A percentile compares a stretch with the other conserved stretches of the same genome.
Evolutionary conservation across 1,284 basidiomycete genomes (phyloP).

Genomic region (Ganoderma sinense): DNA sequence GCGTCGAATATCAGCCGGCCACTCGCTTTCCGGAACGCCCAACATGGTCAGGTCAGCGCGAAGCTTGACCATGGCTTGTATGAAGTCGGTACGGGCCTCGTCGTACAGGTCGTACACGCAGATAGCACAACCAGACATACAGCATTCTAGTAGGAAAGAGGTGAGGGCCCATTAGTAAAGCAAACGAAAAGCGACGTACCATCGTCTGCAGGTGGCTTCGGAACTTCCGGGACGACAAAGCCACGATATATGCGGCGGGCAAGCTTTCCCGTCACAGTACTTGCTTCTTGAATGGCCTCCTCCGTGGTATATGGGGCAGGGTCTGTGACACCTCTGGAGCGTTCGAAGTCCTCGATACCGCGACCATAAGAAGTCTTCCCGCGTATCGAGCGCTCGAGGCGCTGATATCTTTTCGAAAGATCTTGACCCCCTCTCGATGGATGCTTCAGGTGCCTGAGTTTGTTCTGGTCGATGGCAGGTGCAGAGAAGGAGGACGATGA

Average conservation of each 20-base stretch:
- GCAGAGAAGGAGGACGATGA: constrained; percentile 10
- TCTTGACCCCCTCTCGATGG: constrained; percentile 51
- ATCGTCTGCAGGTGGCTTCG: constrained; percentile 67
- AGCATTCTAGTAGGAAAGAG: constrained; percentile 68
- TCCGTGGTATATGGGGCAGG: constrained; percentile 17
- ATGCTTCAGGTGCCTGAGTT: constrained; percentile 27
- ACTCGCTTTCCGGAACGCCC: constrained; percentile 64
- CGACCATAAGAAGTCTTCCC: constrained; percentile 50
- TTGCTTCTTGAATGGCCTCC: constrained; percentile 17
- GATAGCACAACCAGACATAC: constrained; percentile 91
- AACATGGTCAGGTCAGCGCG: constrained; percentile 56
- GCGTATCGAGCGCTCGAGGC: constrained; percentile 61
- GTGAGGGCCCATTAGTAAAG: not conserved
- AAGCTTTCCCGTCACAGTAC: constrained; percentile 13
- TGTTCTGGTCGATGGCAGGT: constrained; percentile 17
- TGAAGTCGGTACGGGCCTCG: constrained; percentile 76
- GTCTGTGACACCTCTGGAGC: constrained; percentile 20
- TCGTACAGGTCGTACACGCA: constrained; percentile 91
- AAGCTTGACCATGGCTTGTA: constrained; percentile 59
- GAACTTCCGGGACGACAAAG: constrained; percentile 64
- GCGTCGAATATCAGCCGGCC: constrained; percentile 61
- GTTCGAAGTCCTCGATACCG: constrained; percentile 38
- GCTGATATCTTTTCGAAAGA: constrained; percentile 57
- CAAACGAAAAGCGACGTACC: constrained; percentile 49
- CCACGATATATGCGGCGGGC: constrained; percentile 54